A percentile compares a stretch with the other conserved stretches of the same genome.
Evolutionary conservation across 2,329 filamentous ascomycete species (phyloP).

Genomic region (Samsoniella hepiali): DNA sequence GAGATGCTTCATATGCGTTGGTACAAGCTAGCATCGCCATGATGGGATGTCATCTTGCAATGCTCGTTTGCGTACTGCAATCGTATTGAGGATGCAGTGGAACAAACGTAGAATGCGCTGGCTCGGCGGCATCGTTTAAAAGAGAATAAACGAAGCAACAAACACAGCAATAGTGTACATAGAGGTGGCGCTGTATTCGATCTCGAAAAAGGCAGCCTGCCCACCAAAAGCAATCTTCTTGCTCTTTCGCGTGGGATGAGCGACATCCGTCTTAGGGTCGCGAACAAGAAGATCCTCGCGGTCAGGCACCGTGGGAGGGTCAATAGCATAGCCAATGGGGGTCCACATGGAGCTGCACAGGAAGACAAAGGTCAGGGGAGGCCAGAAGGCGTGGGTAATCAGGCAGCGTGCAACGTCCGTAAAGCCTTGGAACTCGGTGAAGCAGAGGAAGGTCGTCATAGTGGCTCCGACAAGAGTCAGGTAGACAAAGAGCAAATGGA

Average conservation of each 20-base stretch:
- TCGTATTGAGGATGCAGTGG: background rate
- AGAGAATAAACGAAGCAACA: slow-evolving; percentile 37
- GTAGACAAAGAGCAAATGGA: slow-evolving; percentile 55
- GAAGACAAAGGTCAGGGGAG: slow-evolving; percentile 56
- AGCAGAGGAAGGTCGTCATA: slow-evolving; percentile 49
- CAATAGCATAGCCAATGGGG: slow-evolving; percentile 58
- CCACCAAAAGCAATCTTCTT: slow-evolving; percentile 55
- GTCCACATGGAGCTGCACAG: slow-evolving; percentile 55
- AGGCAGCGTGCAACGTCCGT: slow-evolving; percentile 48
- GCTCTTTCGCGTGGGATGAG: slow-evolving; percentile 47
- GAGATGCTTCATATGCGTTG: slow-evolving; percentile 2
- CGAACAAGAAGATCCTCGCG: slow-evolving; percentile 54
- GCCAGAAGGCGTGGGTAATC: slow-evolving; percentile 61
- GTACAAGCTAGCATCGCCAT: background rate
- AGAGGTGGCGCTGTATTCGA: slow-evolving; percentile 51
- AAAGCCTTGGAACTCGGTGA: slow-evolving; percentile 36
- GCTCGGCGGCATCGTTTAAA: background rate
- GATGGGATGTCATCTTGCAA: background rate
- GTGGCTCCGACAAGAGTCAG: slow-evolving; percentile 49
- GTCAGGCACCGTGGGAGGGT: slow-evolving; percentile 56
- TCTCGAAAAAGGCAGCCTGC: slow-evolving; percentile 54
- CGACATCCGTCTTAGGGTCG: slow-evolving; percentile 53
- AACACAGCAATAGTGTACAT: slow-evolving; percentile 49
- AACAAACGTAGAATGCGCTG: background rate
- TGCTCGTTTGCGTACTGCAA: background rate